A percentile compares a stretch with the other conserved stretches of the same genome.
These are phyloP conservation scores for Magnusiomyces starmeri DNA, from an alignment of 1,139 yeast genomes.

Conservation along the genomic window DNA sequence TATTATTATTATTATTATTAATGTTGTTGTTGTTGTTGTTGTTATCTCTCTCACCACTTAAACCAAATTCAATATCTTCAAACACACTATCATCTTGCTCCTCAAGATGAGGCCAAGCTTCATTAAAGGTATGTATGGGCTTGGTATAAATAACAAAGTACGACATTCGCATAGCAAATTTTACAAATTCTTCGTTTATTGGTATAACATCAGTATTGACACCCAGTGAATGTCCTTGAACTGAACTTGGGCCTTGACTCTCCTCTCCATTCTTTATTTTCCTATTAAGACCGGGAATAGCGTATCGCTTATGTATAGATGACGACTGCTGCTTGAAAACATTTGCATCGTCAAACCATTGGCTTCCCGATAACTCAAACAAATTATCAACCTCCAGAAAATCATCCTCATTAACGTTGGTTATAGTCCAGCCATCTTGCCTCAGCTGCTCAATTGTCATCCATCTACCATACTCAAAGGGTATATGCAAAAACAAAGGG, in stretches of 20 bases:
- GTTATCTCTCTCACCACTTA: background rate
- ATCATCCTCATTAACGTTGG: conserved; percentile 36
- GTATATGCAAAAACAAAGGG: conserved; percentile 12
- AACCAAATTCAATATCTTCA: background rate
- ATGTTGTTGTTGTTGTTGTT: background rate
- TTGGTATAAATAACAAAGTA: conserved; percentile 9
- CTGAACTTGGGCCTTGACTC: conserved; percentile 6
- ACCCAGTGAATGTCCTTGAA: background rate
- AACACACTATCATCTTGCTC: background rate
- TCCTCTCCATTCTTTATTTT: background rate
- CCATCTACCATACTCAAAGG: conserved; percentile 22
- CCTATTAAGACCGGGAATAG: conserved; percentile 16
- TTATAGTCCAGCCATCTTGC: conserved; percentile 54
- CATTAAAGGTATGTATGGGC: conserved; percentile 5
- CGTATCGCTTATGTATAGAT: conserved; percentile 12
- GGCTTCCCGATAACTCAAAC: conserved; percentile 44
- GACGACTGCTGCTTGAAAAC: conserved; percentile 26
- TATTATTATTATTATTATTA: background rate
- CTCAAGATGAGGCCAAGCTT: background rate
- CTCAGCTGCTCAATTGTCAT: conserved; percentile 34
- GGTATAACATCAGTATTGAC: conserved; percentile 9
- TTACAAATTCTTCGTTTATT: conserved; percentile 8
- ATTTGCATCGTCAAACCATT: conserved; percentile 34
- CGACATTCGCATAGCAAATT: conserved; percentile 14
- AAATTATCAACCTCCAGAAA: conserved; percentile 48